These are phyloP conservation scores for Stagonosporopsis cucurbitacearum DNA, from an alignment of 2,329 filamentous ascomycete species.

Conservation along the genomic window DNA sequence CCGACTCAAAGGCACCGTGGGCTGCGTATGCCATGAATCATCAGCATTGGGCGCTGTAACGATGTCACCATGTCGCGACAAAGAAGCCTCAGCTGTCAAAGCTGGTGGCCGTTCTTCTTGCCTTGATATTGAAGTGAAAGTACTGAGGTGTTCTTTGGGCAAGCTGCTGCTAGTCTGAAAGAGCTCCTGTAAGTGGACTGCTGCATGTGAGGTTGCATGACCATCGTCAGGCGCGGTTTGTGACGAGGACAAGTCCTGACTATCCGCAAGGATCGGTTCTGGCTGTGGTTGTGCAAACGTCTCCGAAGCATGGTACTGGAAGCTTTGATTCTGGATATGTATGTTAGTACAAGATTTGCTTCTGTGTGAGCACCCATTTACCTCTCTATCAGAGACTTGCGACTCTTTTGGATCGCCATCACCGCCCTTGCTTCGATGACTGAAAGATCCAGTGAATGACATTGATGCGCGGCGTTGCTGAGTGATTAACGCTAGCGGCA, in stretches of 20 bases:
- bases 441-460: constrained; percentile 8
- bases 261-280: constrained; percentile 4
- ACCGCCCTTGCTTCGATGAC: neutral
- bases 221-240: neutral
- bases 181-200: neutral
- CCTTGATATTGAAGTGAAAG: neutral
- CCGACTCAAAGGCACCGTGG: constrained; percentile 1
- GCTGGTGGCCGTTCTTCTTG: neutral
- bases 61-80: neutral
- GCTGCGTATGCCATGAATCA: constrained; percentile 7
- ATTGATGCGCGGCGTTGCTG: neutral
- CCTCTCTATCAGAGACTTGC: neutral
- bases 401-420: neutral
- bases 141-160: neutral
- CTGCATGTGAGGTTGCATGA: neutral
- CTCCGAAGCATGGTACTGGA: neutral
- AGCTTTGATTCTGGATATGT: neutral
- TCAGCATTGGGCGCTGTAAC: neutral
- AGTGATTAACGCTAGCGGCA: neutral
- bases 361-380: neutral
- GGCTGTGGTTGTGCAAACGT: constrained; percentile 11
- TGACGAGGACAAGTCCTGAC: constrained; percentile 7
- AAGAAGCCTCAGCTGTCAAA: neutral
- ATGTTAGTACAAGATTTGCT: neutral
- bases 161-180: neutral